A percentile compares a stretch with the other conserved stretches of the same genome.
phyloP scores from a whole-genome alignment of 225 moss, liverwort and hornwort species.

The Marchantia paleacea region DNA sequence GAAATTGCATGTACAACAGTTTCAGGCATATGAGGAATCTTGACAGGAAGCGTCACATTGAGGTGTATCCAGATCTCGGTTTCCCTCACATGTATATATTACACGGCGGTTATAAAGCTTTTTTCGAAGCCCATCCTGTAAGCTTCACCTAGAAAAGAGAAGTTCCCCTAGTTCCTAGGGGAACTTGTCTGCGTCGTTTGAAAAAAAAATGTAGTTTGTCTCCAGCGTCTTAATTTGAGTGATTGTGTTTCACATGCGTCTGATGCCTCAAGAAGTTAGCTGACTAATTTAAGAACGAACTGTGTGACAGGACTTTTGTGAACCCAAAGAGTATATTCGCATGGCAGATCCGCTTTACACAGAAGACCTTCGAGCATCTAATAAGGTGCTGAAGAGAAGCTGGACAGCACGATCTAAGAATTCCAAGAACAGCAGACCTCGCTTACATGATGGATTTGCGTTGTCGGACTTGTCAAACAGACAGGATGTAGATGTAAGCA shows the following conservation, averaged over 20 bases:
- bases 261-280: neutral
- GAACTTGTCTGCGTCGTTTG: no score
- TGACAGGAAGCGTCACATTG: conserved; percentile 53
- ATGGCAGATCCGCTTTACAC: conserved; percentile 47
- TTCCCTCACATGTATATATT: conserved; percentile 61
- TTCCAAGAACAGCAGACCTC: conserved; percentile 27
- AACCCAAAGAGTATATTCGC: conserved; percentile 43
- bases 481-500: neutral
- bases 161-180: no score
- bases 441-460: conserved; percentile 31
- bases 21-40: conserved; percentile 58
- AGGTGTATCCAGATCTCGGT: conserved; percentile 52
- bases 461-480: conserved; percentile 42
- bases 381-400: conserved; percentile 42
- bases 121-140: conserved; percentile 49
- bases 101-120: conserved; percentile 59
- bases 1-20: conserved; percentile 23
- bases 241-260: neutral
- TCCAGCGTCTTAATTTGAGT: no score
- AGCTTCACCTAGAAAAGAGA: neutral
- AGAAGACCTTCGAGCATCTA: conserved; percentile 44
- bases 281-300: neutral
- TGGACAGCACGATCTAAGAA: conserved; percentile 36
- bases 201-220: neutral
- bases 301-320: conserved; percentile 45